These are phyloP conservation scores for Alternaria incomplexa DNA, from an alignment of 2,329 filamentous ascomycete genomes.

Conservation along the genomic window DNA sequence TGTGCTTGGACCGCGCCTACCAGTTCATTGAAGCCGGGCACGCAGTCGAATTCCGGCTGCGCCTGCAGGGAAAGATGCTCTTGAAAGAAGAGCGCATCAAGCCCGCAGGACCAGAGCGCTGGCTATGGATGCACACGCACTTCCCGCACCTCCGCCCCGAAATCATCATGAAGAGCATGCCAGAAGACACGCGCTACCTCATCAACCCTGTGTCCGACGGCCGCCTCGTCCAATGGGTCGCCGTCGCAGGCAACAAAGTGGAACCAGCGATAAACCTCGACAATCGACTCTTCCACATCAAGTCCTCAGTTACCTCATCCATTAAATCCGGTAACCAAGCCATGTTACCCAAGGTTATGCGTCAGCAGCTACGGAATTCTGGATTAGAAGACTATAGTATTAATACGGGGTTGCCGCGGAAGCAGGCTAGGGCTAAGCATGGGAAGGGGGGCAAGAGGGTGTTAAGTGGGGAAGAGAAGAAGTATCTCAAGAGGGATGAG, in stretches of 20 bases:
- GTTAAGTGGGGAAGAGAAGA: slow-evolving; percentile 7
- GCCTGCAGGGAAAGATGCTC: not conserved
- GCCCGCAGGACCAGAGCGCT: not conserved
- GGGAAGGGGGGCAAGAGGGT: not conserved
- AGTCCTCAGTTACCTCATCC: slow-evolving; percentile 11
- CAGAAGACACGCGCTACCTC: slow-evolving; percentile 21
- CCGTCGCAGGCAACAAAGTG: slow-evolving; percentile 5
- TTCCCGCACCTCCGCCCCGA: slow-evolving; percentile 42
- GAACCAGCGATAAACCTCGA: slow-evolving; percentile 6
- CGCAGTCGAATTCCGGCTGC: slow-evolving; percentile 32
- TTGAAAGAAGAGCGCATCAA: slow-evolving; percentile 9
- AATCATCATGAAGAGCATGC: slow-evolving; percentile 40
- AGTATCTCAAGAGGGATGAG: not conserved
- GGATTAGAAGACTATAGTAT: slow-evolving; percentile 7
- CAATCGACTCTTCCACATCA: slow-evolving; percentile 18
- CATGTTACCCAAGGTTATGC: slow-evolving; percentile 18
- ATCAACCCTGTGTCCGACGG: slow-evolving; percentile 34
- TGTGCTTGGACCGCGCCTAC: slow-evolving; percentile 30
- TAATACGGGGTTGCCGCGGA: slow-evolving; percentile 9
- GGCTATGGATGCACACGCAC: slow-evolving; percentile 31
- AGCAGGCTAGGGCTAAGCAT: slow-evolving; percentile 1
- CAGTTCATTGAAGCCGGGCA: slow-evolving; percentile 26
- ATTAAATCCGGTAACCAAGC: slow-evolving; percentile 12
- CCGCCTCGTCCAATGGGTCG: slow-evolving; percentile 31
- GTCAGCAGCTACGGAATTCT: not conserved